Conservation (phyloP, 371 early-diverging fungal genomes). For the Blakeslea trispora region DNA sequence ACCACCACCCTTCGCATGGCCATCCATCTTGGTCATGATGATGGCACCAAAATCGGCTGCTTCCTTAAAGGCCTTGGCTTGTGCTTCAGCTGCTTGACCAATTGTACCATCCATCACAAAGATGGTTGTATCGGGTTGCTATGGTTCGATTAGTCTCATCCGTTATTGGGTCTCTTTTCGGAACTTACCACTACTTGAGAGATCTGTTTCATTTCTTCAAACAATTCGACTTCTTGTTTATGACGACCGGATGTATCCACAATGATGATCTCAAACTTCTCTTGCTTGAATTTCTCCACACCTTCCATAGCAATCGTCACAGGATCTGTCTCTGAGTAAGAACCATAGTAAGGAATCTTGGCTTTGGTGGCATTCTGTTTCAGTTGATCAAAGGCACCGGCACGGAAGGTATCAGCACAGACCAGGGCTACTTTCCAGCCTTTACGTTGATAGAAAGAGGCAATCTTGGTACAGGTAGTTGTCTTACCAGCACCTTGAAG, state of each 20-base stretch:
- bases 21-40: conserved; percentile 99
- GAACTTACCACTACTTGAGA: conserved; percentile 76
- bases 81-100: conserved; percentile 98
- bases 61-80: conserved; percentile 96
- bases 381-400: conserved; percentile 99
- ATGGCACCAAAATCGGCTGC: conserved; percentile 98
- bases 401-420: conserved; percentile 99
- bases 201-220: conserved; percentile 99
- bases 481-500: conserved; percentile 99
- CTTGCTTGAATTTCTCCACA: conserved; percentile 94
- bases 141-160: neutral
- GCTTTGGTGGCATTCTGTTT: conserved; percentile 99
- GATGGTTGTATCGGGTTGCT: conserved; percentile 91
- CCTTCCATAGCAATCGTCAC: conserved; percentile 95
- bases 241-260: conserved; percentile 99
- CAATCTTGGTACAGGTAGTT: conserved; percentile 99
- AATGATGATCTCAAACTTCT: conserved; percentile 98
- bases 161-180: too few species aligned
- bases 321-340: conserved; percentile 95
- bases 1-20: conserved; percentile 99
- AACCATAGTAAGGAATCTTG: conserved; percentile 96
- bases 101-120: conserved; percentile 99
- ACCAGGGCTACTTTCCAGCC: conserved; percentile 98
- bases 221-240: conserved; percentile 97
- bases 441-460: conserved; percentile 95